Percentiles rank a stretch among this genome's conserved stretches.
Conservation (phyloP, 1,139 yeast species). For the Entelexis paramagnoliae region DNA sequence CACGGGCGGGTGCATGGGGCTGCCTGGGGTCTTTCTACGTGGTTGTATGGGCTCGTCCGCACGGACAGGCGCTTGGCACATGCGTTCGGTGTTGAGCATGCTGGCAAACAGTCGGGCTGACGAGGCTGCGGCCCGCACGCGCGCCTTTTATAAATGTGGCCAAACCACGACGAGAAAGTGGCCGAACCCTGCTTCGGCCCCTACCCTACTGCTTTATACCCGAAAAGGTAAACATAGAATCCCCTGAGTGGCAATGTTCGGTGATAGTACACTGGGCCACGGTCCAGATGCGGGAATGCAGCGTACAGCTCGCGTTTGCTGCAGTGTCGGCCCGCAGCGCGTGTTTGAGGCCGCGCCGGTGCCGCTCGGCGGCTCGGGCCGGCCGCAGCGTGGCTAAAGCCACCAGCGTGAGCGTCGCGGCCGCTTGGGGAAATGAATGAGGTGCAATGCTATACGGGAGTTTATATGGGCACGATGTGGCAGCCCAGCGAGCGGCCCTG, state of each 20-base stretch:
- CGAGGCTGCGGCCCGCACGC: too few species aligned
- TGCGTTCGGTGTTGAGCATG: not conserved
- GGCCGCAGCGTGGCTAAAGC: too few species aligned
- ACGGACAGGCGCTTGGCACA: not conserved
- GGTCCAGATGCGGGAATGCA: not conserved
- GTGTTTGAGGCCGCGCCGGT: too few species aligned
- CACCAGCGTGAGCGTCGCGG: too few species aligned
- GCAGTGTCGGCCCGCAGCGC: too few species aligned
- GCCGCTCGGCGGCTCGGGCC: too few species aligned
- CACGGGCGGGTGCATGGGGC: not conserved
- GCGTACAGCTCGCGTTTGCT: too few species aligned
- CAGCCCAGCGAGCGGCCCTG: slow-evolving; percentile 61
- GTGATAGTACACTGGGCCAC: not conserved
- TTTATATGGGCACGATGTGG: slow-evolving; percentile 40
- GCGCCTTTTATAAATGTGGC: not conserved
- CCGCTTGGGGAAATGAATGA: too few species aligned
- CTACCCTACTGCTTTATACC: not conserved
- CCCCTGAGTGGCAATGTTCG: not conserved
- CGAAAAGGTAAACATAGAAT: not conserved
- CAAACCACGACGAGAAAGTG: not conserved
- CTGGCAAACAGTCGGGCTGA: too few species aligned
- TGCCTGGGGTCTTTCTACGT: too few species aligned
- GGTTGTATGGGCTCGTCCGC: not conserved
- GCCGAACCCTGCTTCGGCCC: not conserved
- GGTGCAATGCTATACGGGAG: too few species aligned